Evolutionary conservation across 2,329 filamentous ascomycete genomes (phyloP), one percentile per base, ranked within the genome.

Genomic region (Colletotrichum sp.): DNA sequence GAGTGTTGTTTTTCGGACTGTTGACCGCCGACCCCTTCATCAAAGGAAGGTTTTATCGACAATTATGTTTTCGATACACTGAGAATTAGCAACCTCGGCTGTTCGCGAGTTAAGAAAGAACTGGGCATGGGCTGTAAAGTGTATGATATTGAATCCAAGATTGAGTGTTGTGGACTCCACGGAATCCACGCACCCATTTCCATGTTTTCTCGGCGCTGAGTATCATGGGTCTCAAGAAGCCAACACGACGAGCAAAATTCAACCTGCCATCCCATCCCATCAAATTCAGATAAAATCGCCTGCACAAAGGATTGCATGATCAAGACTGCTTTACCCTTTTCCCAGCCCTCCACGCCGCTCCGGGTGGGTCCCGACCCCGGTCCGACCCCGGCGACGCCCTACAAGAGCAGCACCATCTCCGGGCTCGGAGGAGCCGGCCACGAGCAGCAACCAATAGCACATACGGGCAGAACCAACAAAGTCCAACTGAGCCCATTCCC

Each of bases 401-500:
- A 51, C 38, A 38, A 64, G 36, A 51, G 21, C 36, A 47, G 62
- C 15, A 31, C 38, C 27, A 33, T 36, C 63, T 36, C 43, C 31
- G 47, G 43, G 31, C 21, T 57, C 63, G 63, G 63, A 55, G 43
- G 47, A 34, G n/a, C n/a, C 47, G 29, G 12, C n/a, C 12, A 31
- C 5, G 18, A 13, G 2, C 62, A 13, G 38, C 34, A 21, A 8
- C 62, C 38, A 51, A 64, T 64, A 16, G 12, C 21, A 18, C 18
- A 51, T 18, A 59, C 13, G 57, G 27, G 38, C 62, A 64, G 62
- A 64, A 64, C 62, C 62, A 64, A 64, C 62, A 51, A 12, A 64
- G 21, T 64, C 36, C 27, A 6, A 21, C 5, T 18, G 11, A 51
- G 29, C n/a, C 36, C 62, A 43, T 64, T 27, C 16, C 24, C 27